Evolutionary conservation across 2,329 filamentous ascomycete genomes (phyloP), one percentile per base, ranked within the genome.

Genomic region (Alternaria alternata): DNA sequence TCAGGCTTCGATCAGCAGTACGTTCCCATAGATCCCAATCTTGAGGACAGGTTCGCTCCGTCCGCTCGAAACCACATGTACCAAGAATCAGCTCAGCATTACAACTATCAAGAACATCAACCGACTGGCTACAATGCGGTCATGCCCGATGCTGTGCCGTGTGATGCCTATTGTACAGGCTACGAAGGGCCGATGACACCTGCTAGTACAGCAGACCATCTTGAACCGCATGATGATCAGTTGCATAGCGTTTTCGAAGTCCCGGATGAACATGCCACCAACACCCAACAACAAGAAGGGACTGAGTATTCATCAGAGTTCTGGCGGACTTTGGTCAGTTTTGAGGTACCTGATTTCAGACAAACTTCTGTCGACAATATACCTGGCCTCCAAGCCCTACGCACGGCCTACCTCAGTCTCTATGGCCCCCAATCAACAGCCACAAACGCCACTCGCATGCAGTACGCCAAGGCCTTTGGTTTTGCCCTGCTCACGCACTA

Each of bases 401-500:
- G 65, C 42, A 22, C 62, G 26, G 47, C 39, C 18, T 70, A 68
- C 41, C 44, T 51, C 4, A 28, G 30, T 34, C 59, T 30, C 54
- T 71, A 69, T 41, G 20, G 46, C 18, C n/a, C 51, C 7, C 18
- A 2, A 20, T 62, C 44, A 28, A 51, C 3, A 5, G 34, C 18
- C 32, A n/a, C 65, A 20, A 57, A 56, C 32, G 48, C 62, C 16
- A 34, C 43, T 4, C 70, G 66, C 18, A 63, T 72, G 42, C 49
- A 61, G 20, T 57, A 63, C 26, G 72, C 67, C 38, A 65, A 68
- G 39, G 54, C 57, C 2, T 53, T 76, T 9, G 64, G 61, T 3
- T 36, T 55, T 14, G 55, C 63, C 9, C 32, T 74, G 9, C 66
- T 75, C n/a, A 47, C 60, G 30, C 65, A 73, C 51, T 71, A 72